Base-by-base conservation (phyloP, 2,329 filamentous ascomycete genomes). In the Hymenoscyphus occultus region DNA sequence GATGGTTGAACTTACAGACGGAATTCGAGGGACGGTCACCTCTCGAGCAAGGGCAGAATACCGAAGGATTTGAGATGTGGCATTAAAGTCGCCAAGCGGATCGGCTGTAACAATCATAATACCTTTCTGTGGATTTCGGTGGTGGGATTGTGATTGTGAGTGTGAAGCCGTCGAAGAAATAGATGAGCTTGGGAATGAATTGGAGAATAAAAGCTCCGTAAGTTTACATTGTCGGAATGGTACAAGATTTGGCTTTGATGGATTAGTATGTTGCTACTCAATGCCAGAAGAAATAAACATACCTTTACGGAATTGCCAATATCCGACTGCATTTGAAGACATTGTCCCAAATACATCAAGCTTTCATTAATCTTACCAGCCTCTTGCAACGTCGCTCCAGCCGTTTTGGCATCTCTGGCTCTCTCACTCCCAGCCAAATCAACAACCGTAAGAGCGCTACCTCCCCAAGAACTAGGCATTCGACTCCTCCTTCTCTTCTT, bases 291-390 rank as follows among this genome's bases (percentile, higher is more conserved):
- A 22, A 35, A 14, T 35, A 56, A 56, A 73, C 76, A 58, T 81
- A 91, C 90, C 84, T 92, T 94, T 74, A 84, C 86, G 13, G 87
- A 88, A 68, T 83, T 88, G 56, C 89, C 88, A 39, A 88, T 84
- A 71, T 94, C 92, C 66, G 90, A 93, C 76, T 97, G 94, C 83
- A 97, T 94, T 76, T 98, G 94, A 72, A 99, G 84, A 75, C 95
- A 99, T 75, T 98, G 95, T 0, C 95, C 95, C 1, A 99, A 84
- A 76, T 97, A 98, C 95, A 99, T 99, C 74, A 99, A 80, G 74
- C 92, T 96, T 77, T 97, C 93, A 74, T 99, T 99, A 76, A 99
- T 99, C 79, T 98, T 98, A 62, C 95, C 95, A 42, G 94, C 95
- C 79, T 99, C 95, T 0, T 91, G 94, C 14, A 99, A 84, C 0